Percentiles rank a stretch among this genome's conserved stretches.
Conservation (phyloP, 371 early-diverging fungal genomes). For the Rhizopus delemar region DNA sequence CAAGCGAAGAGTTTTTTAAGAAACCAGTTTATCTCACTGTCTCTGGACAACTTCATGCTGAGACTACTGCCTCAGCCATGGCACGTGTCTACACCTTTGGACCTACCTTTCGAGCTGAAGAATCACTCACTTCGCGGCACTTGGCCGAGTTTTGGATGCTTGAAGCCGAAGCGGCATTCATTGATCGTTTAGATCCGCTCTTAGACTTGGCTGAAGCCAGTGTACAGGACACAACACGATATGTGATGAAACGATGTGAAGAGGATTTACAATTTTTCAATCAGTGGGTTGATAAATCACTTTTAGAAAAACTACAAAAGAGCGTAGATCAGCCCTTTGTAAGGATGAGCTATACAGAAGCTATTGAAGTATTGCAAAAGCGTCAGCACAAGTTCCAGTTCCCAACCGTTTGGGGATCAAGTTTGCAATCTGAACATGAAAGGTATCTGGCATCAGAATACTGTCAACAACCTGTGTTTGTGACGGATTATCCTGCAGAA, state of each 20-base stretch:
- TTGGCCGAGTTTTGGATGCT: conserved; percentile 96
- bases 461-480: conserved; percentile 80
- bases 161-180: conserved; percentile 86
- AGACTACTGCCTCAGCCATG: conserved; percentile 73
- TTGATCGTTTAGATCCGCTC: conserved; percentile 56
- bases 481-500: conserved; percentile 83
- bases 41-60: conserved; percentile 88
- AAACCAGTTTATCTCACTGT: conserved; percentile 82
- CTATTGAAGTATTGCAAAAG: conserved; percentile 69
- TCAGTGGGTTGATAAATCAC: conserved; percentile 51
- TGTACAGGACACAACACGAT: conserved; percentile 49
- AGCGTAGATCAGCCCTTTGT: conserved; percentile 60
- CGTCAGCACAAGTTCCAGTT: conserved; percentile 57
- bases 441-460: conserved; percentile 74
- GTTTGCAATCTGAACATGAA: conserved; percentile 89
- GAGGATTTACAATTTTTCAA: conserved; percentile 63
- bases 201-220: conserved; percentile 62
- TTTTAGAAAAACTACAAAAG: conserved; percentile 39
- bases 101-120: conserved; percentile 90
- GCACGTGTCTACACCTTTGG: conserved; percentile 86
- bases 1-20: conserved; percentile 68
- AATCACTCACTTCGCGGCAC: conserved; percentile 81
- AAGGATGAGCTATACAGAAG: conserved; percentile 82
- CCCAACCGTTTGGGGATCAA: conserved; percentile 75
- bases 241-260: conserved; percentile 49